Evolutionary conservation across 768 basidiomycete genomes (phyloP), one percentile per base, ranked within the genome.

Genomic region (Jaapia argillacea): DNA sequence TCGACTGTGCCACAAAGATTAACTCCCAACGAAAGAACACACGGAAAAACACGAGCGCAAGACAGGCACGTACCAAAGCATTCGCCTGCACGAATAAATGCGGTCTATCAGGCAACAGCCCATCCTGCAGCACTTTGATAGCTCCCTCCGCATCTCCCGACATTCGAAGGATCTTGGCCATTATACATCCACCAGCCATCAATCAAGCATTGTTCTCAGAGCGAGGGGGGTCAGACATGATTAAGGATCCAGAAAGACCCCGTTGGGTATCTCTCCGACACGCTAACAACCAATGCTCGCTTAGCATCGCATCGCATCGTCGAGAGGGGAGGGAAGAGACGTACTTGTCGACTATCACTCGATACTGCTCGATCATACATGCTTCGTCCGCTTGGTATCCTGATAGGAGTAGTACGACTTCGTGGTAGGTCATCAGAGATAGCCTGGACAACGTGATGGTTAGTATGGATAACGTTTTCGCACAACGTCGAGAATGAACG

Each of bases 91-190:
- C 68, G 55, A 87, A 88, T 0, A 68, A 66, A 48, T 74, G 68
- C 7, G 66, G 61, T 12, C 74, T 62, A n/a, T 67, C 71, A 0
- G 73, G 68, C 21, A 65, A 63, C 27, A 89, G 61, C 3, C 80
- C 82, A 12, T 64, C 67, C 52, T 71, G 69, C 14, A 89, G 60
- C 1, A 78, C 73, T 16, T 62, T 54, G 21, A 88, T 86, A 1
- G 86, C 83, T 5, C 69, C 73, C n/a, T 72, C 66, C 0, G 80
- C 64, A 49, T 87, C 71, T 40, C 69, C 58, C 1, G 75, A 70
- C 79, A 88, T 81, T n/a, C 81, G 79, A 43, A 77, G 60, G 13
- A 86, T 76, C 53, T 85, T 86, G 3, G 81, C 84, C 81, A 84
- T 45, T 4, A 41, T n/a, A n/a, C n/a, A n/a, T n/a, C n/a, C 13